Percentiles rank a stretch among this genome's conserved stretches.
Evolutionary conservation across 495 filamentous ascomycete species (phyloP).

Genomic region (Lasiosphaeria hispida): DNA sequence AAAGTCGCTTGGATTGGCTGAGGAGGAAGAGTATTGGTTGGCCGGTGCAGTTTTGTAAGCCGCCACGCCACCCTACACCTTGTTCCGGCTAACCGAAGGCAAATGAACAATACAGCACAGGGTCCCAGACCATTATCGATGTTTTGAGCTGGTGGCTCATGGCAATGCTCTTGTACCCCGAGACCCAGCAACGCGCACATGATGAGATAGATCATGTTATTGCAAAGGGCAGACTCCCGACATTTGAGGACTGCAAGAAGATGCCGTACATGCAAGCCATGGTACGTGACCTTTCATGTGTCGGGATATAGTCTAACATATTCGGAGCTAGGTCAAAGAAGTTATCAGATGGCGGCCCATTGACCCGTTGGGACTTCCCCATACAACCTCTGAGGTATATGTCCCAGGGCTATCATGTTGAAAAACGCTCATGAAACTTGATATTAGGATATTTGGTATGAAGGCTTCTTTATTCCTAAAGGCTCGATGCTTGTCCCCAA

Average conservation of each 20-base stretch:
- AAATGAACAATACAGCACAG: not conserved
- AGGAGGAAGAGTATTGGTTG: constrained; percentile 2
- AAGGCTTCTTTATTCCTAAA: not conserved
- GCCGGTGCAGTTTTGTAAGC: constrained; percentile 1
- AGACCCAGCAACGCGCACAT: not conserved
- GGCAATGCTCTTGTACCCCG: not conserved
- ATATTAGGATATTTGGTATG: constrained; percentile 1
- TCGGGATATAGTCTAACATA: no score
- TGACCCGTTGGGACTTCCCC: not conserved
- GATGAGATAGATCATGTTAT: not conserved
- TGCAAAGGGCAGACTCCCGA: not conserved
- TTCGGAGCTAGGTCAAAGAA: no score
- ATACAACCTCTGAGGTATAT: constrained; percentile 2
- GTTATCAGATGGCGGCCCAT: not conserved
- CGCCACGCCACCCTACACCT: not conserved
- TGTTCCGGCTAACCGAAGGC: no score
- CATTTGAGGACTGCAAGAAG: not conserved
- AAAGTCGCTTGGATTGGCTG: not conserved
- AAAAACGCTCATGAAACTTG: no score
- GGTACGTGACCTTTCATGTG: no score
- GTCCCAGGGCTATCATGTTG: no score
- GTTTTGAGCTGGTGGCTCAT: constrained; percentile 6
- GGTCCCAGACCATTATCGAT: not conserved
- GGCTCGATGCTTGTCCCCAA: constrained; percentile 4
- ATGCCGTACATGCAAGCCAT: constrained; percentile 3